Evolutionary conservation across 2,329 filamentous ascomycete genomes (phyloP).

Genomic region (Coniella vitis): DNA sequence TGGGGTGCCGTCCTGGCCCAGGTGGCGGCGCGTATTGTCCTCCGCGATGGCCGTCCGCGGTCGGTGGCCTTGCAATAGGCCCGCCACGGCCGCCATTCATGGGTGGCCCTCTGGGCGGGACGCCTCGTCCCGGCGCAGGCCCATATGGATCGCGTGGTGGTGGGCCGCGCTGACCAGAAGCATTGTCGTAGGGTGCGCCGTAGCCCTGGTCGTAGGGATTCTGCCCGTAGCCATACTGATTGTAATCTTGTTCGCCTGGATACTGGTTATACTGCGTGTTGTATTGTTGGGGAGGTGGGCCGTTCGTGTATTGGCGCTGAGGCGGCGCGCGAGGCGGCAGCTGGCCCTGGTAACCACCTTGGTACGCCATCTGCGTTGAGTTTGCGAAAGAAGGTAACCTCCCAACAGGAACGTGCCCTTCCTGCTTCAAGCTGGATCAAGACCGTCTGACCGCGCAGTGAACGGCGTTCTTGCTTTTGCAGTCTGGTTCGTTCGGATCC

Average conservation of each 20-base stretch:
- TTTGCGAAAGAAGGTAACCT: not conserved
- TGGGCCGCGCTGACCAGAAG: constrained; percentile 37
- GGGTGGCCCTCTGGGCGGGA: constrained; percentile 34
- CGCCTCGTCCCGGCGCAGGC: constrained; percentile 29
- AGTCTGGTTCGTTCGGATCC: too few relatives aligned
- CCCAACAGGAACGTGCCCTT: not conserved
- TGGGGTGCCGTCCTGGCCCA: constrained; percentile 26
- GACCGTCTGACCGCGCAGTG: too few relatives aligned
- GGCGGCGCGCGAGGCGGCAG: constrained; percentile 32
- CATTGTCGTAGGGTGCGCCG: constrained; percentile 34
- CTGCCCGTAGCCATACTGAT: constrained; percentile 29
- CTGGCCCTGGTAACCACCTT: constrained; percentile 37
- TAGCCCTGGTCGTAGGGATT: constrained; percentile 33
- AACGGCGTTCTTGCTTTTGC: too few relatives aligned
- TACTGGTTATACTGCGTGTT: constrained; percentile 40
- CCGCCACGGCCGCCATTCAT: constrained; percentile 38
- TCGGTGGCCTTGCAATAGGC: constrained; percentile 35
- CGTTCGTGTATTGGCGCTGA: constrained; percentile 29
- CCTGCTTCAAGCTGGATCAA: too few relatives aligned
- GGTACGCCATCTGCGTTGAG: constrained; percentile 40
- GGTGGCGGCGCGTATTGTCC: constrained; percentile 16
- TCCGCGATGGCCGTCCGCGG: constrained; percentile 31
- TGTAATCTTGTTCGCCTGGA: constrained; percentile 39
- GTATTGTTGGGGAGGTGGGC: constrained; percentile 27
- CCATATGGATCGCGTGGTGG: constrained; percentile 40